Percentiles rank a stretch among this genome's conserved stretches.
phyloP scores from a whole-genome alignment of 139 green algal species.

The Edaphochlamys debaryana region DNA sequence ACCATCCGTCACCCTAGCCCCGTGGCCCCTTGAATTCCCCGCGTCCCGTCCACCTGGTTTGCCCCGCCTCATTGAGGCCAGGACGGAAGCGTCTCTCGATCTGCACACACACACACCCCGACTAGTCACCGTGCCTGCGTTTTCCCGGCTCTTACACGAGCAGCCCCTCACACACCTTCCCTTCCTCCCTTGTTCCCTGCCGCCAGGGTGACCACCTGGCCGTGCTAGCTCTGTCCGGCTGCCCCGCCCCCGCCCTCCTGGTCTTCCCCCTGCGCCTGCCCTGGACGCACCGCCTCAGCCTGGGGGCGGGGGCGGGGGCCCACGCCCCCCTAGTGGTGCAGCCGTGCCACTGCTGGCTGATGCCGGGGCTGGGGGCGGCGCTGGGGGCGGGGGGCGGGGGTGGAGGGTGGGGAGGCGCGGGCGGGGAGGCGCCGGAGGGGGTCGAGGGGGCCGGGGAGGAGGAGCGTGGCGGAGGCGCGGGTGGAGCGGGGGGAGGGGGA shows the following conservation, averaged over 20 bases:
- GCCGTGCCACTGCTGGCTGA: constrained; percentile 19
- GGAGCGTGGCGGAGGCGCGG: no score
- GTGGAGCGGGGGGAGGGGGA: neutral
- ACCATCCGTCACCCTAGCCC: neutral
- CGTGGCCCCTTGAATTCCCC: no score
- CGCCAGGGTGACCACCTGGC: constrained; percentile 26
- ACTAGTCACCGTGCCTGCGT: neutral
- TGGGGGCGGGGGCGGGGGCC: neutral
- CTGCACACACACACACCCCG: no score
- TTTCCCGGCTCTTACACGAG: no score
- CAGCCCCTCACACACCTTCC: no score
- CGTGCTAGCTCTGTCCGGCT: neutral
- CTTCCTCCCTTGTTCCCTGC: neutral
- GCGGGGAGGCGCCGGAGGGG: neutral
- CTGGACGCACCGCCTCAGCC: neutral
- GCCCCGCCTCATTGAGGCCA: no score
- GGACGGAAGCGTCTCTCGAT: no score
- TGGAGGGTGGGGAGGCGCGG: neutral
- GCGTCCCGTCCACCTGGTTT: no score
- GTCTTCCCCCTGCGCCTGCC: constrained; percentile 23
- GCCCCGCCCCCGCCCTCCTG: neutral
- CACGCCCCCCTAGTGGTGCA: constrained; percentile 21
- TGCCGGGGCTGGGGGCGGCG: neutral
- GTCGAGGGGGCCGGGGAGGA: neutral
- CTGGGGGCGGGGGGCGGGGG: neutral